These are phyloP conservation scores for Xylariaceae sp. DNA, from an alignment of 2,329 filamentous ascomycete genomes.

Conservation along the genomic window DNA sequence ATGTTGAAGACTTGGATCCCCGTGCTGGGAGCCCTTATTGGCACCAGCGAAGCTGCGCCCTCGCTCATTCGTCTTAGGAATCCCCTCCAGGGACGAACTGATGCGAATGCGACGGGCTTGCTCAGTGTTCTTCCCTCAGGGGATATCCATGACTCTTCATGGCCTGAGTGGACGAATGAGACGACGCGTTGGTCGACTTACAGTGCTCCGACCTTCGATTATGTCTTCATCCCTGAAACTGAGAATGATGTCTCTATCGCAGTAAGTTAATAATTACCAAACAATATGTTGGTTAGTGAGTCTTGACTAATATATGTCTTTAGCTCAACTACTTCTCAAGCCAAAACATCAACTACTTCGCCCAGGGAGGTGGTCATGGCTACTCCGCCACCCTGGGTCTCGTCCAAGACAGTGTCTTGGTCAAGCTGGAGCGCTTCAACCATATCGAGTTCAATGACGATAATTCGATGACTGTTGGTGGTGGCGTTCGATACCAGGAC, in stretches of 20 bases:
- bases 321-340: neutral
- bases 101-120: neutral
- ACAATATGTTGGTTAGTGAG: neutral
- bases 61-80: neutral
- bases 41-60: neutral
- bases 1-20: neutral
- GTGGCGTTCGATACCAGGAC: neutral
- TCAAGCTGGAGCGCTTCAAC: conserved; percentile 9
- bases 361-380: conserved; percentile 9
- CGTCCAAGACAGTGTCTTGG: conserved; percentile 5
- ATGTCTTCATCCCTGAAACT: conserved; percentile 3
- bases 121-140: neutral
- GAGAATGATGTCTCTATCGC: conserved; percentile 5
- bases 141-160: neutral
- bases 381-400: conserved; percentile 4
- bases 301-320: neutral
- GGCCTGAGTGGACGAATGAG: neutral
- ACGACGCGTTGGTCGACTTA: conserved; percentile 16
- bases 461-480: conserved; percentile 3
- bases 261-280: neutral
- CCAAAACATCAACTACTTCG: neutral
- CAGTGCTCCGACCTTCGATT: conserved; percentile 9
- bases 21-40: neutral
- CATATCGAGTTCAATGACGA: conserved; percentile 3
- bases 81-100: neutral